phyloP scores from a whole-genome alignment of 2,329 filamentous ascomycete genomes.

The Fusarium palustre region DNA sequence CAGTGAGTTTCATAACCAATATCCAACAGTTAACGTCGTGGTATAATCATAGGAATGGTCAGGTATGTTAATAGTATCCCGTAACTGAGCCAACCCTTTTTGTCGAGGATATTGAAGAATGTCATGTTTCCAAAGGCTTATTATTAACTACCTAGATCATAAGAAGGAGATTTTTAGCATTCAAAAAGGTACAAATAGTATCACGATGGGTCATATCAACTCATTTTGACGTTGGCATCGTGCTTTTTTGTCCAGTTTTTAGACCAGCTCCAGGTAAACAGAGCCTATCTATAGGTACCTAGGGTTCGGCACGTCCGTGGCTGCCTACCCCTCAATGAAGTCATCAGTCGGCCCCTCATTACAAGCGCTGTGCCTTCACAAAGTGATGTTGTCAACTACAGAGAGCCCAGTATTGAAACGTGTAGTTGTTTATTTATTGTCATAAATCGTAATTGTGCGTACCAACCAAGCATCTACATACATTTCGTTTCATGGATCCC shows the following conservation, averaged over 20 bases:
- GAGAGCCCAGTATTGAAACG: not conserved
- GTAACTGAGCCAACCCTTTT: not conserved
- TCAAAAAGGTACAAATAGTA: not conserved
- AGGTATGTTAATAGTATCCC: not conserved
- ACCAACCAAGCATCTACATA: slow-evolving; percentile 38
- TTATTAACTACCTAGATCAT: no score
- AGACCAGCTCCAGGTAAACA: not conserved
- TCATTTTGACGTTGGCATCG: not conserved
- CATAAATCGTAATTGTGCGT: slow-evolving; percentile 38
- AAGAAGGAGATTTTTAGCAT: not conserved
- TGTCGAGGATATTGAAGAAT: no score
- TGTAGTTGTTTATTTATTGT: slow-evolving; percentile 33
- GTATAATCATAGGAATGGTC: not conserved
- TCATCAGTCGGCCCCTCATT: slow-evolving; percentile 21
- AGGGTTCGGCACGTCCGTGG: not conserved
- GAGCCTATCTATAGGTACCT: not conserved
- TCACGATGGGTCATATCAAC: not conserved
- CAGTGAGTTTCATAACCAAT: no score
- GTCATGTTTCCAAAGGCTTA: no score
- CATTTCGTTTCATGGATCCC: slow-evolving; percentile 21
- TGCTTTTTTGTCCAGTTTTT: not conserved
- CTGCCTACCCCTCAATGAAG: slow-evolving; percentile 19
- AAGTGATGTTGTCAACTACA: not conserved
- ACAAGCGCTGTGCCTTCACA: not conserved
- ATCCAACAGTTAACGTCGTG: not conserved